phyloP scores from a whole-genome alignment of 768 basidiomycete species.

The Suillus sp. region DNA sequence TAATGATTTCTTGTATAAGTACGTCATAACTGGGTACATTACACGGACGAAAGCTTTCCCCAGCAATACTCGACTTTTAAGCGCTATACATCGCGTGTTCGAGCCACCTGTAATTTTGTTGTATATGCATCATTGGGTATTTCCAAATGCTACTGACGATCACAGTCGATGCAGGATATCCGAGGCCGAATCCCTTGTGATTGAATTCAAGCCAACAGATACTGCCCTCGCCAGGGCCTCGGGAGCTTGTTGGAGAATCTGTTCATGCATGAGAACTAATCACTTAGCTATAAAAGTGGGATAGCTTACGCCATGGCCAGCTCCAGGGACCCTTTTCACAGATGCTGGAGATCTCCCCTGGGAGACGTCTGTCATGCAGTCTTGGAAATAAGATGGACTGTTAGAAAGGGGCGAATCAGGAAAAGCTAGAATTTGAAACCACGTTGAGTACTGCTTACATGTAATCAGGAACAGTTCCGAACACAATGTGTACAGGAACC shows the following conservation, averaged over 20 bases:
- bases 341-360: conserved; percentile 46
- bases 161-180: conserved; percentile 10
- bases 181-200: conserved; percentile 8
- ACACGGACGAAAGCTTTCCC: neutral
- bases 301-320: conserved; percentile 49
- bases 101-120: neutral
- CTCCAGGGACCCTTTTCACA: conserved; percentile 42
- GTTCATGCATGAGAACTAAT: conserved; percentile 6
- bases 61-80: neutral
- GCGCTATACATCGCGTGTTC: neutral
- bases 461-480: conserved; percentile 46
- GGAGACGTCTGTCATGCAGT: conserved; percentile 42
- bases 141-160: neutral
- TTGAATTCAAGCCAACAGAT: conserved; percentile 35
- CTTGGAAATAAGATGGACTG: conserved; percentile 47
- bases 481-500: conserved; percentile 50
- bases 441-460: conserved; percentile 34
- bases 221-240: conserved; percentile 40
- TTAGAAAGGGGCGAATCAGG: conserved; percentile 6
- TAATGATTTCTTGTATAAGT: conserved; percentile 7
- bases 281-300: neutral
- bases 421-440: neutral
- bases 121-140: neutral
- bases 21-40: neutral
- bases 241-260: conserved; percentile 51